Conservation (phyloP, 1,284 basidiomycete species). For the Bjerkandera adusta region DNA sequence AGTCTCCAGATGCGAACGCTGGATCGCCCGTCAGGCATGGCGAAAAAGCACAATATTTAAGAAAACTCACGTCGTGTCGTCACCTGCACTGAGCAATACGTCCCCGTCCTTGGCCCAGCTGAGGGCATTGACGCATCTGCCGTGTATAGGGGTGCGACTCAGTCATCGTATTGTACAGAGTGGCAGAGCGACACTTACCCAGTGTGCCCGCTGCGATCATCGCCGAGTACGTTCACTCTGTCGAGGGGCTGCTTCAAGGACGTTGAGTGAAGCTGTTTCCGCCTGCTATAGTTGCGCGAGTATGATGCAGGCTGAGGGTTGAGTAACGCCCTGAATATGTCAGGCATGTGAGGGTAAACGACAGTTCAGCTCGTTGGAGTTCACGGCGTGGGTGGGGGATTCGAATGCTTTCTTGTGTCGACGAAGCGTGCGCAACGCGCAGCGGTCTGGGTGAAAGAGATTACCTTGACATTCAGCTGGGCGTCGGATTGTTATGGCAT, state of each 20-base stretch:
- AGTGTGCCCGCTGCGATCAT: conserved; percentile 53
- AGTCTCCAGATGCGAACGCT: conserved; percentile 72
- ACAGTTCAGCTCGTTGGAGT: too few species aligned
- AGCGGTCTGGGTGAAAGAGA: too few species aligned
- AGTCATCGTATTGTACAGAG: not conserved
- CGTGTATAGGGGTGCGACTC: not conserved
- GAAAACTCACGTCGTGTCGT: conserved; percentile 75
- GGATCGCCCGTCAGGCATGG: conserved; percentile 11
- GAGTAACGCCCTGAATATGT: conserved; percentile 1
- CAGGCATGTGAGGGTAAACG: not conserved
- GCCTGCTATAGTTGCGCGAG: conserved; percentile 7
- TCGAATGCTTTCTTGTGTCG: too few species aligned
- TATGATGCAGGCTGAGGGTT: not conserved
- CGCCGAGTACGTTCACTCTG: conserved; percentile 63
- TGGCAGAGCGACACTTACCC: conserved; percentile 43
- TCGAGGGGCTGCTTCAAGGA: conserved; percentile 33
- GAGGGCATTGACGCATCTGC: conserved; percentile 82
- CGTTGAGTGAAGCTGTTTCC: conserved; percentile 8
- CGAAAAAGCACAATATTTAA: not conserved
- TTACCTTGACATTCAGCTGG: too few species aligned
- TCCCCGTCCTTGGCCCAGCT: conserved; percentile 81
- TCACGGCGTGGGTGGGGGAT: too few species aligned
- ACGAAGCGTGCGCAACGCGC: too few species aligned
- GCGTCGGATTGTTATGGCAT: too few species aligned
- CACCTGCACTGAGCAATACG: conserved; percentile 75